Evolutionary conservation across 2,329 filamentous ascomycete genomes (phyloP), one percentile per base, ranked within the genome.

Genomic region (Arthroderma uncinatum): DNA sequence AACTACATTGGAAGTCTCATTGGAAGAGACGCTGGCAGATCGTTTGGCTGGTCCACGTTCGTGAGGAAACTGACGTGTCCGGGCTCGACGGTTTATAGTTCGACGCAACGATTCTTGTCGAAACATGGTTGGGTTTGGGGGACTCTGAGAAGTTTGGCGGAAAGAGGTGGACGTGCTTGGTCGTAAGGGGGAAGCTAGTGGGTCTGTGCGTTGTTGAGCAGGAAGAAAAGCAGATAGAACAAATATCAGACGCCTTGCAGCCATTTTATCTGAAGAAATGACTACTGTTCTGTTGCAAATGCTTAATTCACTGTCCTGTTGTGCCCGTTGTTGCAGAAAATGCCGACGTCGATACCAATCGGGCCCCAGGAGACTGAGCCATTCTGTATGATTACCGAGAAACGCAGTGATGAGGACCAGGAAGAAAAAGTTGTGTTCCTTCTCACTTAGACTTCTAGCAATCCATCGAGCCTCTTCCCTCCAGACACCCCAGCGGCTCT

Each of bases 401-500:
- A 82, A 82, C 1, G 79, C 79, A 1, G 80, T 83, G 30, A 83
- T 70, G 10, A 82, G 69, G 23, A 79, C 81, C 63, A 79, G 75
- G 61, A 82, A 79, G 66, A 82, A 82, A 63, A 81, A 80, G 54
- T 79, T 80, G 60, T 81, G 76, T 58, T 82, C 79, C 64, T 77
- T 78, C 54, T 76, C 73, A 33, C 78, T 79, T 42, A 79, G 74
- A 62, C 74, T 77, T 48, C 76, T 74, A n/a, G 77, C 76, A 42
- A 82, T 76, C 68, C 77, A 81, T 60, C 80, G 74, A 40, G 79
- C 79, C 67, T 83, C 80, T 62, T 82, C 80, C 57, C 79, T 75
- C 80, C 80, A 83, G 9, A 82, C 75, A 9, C 79, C 79, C 78
- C 80, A 82, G 58, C 78, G 75, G 54, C 77, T 79, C 62, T 82